Conservation (phyloP, 148 eudicot species). For the Nepenthes mirabilis region DNA sequence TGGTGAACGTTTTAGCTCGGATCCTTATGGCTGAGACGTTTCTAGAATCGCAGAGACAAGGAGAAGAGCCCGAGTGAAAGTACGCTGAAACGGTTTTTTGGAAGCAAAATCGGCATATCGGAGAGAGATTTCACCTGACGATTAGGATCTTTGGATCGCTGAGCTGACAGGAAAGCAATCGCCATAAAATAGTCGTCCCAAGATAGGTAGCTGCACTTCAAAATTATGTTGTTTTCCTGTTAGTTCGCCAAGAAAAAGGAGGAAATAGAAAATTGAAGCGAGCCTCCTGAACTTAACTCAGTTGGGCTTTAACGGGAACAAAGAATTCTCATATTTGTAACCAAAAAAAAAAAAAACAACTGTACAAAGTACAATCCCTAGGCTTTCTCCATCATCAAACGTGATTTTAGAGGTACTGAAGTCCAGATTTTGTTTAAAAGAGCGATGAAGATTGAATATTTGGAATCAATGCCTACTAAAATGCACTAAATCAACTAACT, state of each 20-base stretch:
- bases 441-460: neutral
- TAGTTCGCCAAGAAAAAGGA: neutral
- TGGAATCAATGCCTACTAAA: neutral
- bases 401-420: too few species aligned
- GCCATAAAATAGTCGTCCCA: constrained; percentile 99
- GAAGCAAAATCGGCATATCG: neutral
- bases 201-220: constrained; percentile 51
- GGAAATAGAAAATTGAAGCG: neutral
- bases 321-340: too few species aligned
- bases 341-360: too few species aligned
- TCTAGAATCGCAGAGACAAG: neutral
- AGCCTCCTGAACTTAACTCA: neutral
- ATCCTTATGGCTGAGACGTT: too few species aligned
- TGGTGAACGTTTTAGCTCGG: too few species aligned
- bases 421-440: neutral
- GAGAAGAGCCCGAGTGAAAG: neutral
- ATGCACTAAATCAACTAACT: neutral
- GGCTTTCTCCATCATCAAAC: too few species aligned
- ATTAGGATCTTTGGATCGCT: constrained; percentile 91
- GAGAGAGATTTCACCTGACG: constrained; percentile 48
- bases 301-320: too few species aligned
- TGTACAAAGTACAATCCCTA: too few species aligned
- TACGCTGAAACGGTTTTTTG: neutral
- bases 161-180: constrained; percentile 84
- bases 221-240: neutral